Evolutionary conservation across 2,329 filamentous ascomycete species (phyloP), one percentile per base, ranked within the genome.

Genomic region (Chrysoporthe deuterocubensis): DNA sequence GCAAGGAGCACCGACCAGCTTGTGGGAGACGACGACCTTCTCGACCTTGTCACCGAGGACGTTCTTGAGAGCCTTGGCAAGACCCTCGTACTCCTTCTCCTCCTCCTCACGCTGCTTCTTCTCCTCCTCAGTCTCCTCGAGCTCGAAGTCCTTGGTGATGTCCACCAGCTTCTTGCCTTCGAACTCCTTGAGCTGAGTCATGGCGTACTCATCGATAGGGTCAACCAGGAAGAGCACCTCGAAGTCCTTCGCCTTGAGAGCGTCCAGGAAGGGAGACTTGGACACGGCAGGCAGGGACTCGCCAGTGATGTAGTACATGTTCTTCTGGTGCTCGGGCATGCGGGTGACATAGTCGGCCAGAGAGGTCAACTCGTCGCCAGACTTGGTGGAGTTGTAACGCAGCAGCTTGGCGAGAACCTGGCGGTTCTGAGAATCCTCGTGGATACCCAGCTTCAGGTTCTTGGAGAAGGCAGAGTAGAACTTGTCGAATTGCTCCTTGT

Each of bases 271-370:
- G 77, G 96, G 96, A 75, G 96, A 99, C 89, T 97, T 96, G 83
- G 91, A 85, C 75, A 99, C 96, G 74, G 96, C 96, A 90, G 97
- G 97, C 86, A 97, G 90, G 68, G 95, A 97, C 90, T 99, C 96
- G 85, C 96, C 96, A 72, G 96, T 99, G 89, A 99, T 99, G 93
- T 98, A 99, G 92, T 99, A 99, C 85, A 99, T 94, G 86, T 99
- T 94, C 91, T 98, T 97, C 91, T 99, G 96, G 89, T 98, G 95
- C 89, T 98, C 95, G 70, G 93, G 92, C 96, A 99, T 99, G 85
- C 96, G 96, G 74, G 96, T 97, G 81, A 98, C 88, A 84, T 99
- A 99, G 91, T 99, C 96, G 71, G 90, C 82, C 80, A 99, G 92
- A 66, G 96, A 99, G 75, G 95, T 98, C 79, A 87, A 84, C 87